Percentiles rank a stretch among this genome's conserved stretches.
phyloP scores from a whole-genome alignment of 1,284 basidiomycete species.

The Tilletia horrida region DNA sequence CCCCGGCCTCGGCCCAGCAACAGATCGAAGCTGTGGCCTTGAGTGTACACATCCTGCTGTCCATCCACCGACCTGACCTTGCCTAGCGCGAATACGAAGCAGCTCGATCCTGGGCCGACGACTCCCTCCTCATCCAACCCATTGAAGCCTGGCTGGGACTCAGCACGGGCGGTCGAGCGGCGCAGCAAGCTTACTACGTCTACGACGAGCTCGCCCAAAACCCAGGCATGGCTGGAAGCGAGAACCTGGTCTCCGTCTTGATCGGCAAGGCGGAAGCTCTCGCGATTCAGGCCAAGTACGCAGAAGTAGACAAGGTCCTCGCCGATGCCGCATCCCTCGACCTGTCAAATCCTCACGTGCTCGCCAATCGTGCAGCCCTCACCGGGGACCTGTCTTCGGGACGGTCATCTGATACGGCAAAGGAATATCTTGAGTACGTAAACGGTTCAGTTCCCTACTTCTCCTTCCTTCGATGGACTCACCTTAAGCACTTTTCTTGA shows the following conservation, averaged over 20 bases:
- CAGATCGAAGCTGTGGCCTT: constrained; percentile 51
- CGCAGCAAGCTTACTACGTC: constrained; percentile 54
- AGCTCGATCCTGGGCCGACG: constrained; percentile 49
- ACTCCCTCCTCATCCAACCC: constrained; percentile 50
- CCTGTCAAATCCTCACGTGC: constrained; percentile 26
- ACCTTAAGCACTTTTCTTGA: background rate
- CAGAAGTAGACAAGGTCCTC: constrained; percentile 31
- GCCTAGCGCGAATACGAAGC: constrained; percentile 49
- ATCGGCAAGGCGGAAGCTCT: constrained; percentile 47
- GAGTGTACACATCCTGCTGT: constrained; percentile 51
- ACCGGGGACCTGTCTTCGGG: constrained; percentile 22
- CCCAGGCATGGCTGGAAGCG: constrained; percentile 30
- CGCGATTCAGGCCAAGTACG: constrained; percentile 35
- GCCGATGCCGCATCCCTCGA: constrained; percentile 33
- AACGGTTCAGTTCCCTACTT: background rate
- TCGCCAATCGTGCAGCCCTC: constrained; percentile 35
- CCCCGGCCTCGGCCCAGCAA: constrained; percentile 31
- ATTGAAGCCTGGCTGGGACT: constrained; percentile 54
- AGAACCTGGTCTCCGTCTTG: constrained; percentile 34
- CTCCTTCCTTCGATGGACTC: background rate
- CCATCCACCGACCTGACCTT: constrained; percentile 48
- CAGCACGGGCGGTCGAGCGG: constrained; percentile 41
- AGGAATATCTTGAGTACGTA: constrained; percentile 10
- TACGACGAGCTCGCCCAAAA: constrained; percentile 54
- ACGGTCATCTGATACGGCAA: background rate